Percentiles rank a stretch among this genome's conserved stretches.
These are phyloP conservation scores for Mortierella sp. DNA, from an alignment of 371 early-diverging fungal species.

Conservation along the genomic window DNA sequence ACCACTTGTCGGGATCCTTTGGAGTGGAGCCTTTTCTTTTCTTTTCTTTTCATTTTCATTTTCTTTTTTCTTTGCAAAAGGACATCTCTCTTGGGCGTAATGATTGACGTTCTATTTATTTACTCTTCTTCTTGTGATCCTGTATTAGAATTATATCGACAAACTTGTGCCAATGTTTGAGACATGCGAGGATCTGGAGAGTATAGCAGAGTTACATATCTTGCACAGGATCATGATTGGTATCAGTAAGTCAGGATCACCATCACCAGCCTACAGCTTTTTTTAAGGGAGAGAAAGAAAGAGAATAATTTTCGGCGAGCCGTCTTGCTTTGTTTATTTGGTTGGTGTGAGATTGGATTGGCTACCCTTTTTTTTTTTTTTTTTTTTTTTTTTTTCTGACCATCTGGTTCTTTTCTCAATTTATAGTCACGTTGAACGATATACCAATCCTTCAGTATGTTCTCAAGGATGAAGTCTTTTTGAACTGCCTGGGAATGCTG, in stretches of 20 bases:
- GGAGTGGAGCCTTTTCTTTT: too few relatives aligned
- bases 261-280: too few relatives aligned
- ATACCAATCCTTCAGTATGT: constrained; percentile 74
- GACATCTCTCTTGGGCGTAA: too few relatives aligned
- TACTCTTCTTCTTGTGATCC: constrained; percentile 1
- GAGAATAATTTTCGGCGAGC: neutral
- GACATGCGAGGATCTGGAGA: constrained; percentile 87
- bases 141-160: constrained; percentile 72
- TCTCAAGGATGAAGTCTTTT: constrained; percentile 76
- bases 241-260: constrained; percentile 66
- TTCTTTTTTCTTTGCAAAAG: too few relatives aligned
- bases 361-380: neutral
- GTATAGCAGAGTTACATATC: constrained; percentile 71
- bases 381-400: neutral
- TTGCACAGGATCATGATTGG: constrained; percentile 77
- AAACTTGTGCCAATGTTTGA: constrained; percentile 79
- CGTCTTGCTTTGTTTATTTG: too few relatives aligned
- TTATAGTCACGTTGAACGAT: constrained; percentile 71
- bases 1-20: too few relatives aligned
- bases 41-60: too few relatives aligned
- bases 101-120: neutral
- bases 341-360: neutral
- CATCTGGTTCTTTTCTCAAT: neutral
- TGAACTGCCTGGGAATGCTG: constrained; percentile 78
- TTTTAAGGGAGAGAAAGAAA: constrained; percentile 1